phyloP scores from a whole-genome alignment of 192 early-diverging fungal species.

The Rhizoclosmatium globosum region DNA sequence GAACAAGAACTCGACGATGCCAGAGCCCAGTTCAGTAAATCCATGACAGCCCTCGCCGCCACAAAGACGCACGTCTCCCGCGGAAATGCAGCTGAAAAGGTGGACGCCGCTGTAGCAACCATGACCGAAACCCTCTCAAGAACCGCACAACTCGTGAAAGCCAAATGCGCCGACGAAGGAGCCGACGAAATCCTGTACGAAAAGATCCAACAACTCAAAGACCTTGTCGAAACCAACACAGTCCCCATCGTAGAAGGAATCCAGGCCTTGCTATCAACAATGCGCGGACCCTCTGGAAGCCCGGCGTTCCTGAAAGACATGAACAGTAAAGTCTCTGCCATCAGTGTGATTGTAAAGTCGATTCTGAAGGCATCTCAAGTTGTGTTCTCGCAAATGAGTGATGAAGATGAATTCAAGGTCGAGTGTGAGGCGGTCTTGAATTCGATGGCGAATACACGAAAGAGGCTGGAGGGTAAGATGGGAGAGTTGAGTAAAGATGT shows the following conservation, averaged over 20 bases:
- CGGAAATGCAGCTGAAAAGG: neutral
- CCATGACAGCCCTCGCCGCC: constrained; percentile 1
- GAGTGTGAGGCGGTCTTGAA: constrained; percentile 15
- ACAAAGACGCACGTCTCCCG: constrained; percentile 2
- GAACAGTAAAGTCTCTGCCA: constrained; percentile 6
- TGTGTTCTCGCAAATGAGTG: constrained; percentile 9
- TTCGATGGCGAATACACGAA: constrained; percentile 20
- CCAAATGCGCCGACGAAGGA: neutral
- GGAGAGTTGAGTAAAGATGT: constrained; percentile 17
- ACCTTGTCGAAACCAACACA: constrained; percentile 28
- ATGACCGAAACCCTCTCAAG: neutral
- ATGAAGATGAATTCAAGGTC: constrained; percentile 11
- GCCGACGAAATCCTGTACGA: constrained; percentile 12
- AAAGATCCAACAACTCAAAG: constrained; percentile 22
- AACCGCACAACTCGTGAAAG: constrained; percentile 13
- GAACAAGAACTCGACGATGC: constrained; percentile 14
- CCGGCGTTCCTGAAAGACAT: neutral
- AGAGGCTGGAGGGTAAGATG: constrained; percentile 4
- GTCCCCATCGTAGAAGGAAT: constrained; percentile 33
- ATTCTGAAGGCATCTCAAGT: constrained; percentile 19
- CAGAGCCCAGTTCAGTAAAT: neutral
- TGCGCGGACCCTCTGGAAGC: neutral
- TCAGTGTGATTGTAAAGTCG: constrained; percentile 19
- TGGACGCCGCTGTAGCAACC: neutral
- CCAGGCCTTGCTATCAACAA: constrained; percentile 8